Percentiles rank a stretch among this genome's conserved stretches.
Evolutionary conservation across 2,329 filamentous ascomycete genomes (phyloP).

Genomic region (Botryotinia globosa): DNA sequence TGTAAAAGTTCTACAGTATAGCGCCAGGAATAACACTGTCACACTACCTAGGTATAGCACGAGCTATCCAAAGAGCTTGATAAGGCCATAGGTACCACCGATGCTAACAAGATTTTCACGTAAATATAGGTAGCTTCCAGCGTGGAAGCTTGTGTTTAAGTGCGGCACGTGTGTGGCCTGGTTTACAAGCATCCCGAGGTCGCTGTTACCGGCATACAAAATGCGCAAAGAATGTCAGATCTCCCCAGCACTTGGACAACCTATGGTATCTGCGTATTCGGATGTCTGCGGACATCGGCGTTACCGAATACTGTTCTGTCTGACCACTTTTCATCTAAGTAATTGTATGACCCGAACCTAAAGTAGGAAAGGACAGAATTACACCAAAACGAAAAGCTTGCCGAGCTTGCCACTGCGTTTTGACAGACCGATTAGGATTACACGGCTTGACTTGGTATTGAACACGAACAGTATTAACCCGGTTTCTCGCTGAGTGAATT

Average conservation of each 20-base stretch:
- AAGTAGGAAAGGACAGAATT: not conserved
- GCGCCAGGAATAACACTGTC: not conserved
- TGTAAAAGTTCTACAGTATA: not conserved
- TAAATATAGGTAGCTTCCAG: not conserved
- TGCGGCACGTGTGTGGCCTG: not conserved
- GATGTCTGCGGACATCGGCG: not conserved
- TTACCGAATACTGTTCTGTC: not conserved
- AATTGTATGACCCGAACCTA: not conserved
- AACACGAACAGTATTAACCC: not conserved
- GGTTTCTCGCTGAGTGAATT: not conserved
- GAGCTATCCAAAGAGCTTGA: not conserved
- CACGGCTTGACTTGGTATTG: not conserved
- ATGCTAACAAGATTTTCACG: not conserved
- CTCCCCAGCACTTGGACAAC: not conserved
- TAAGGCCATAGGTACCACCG: not conserved
- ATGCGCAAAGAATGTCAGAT: not conserved
- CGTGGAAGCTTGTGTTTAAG: not conserved
- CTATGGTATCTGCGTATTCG: not conserved
- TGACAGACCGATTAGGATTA: not conserved
- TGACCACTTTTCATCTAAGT: not conserved
- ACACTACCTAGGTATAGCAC: not conserved
- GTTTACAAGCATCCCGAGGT: not conserved
- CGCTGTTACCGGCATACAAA: not conserved
- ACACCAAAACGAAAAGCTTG: not conserved
- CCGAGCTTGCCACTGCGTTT: not conserved